A percentile compares a stretch with the other conserved stretches of the same genome.
These are phyloP conservation scores for Crithidia mellificae DNA, from an alignment of 208 protist species.

Conservation along the genomic window DNA sequence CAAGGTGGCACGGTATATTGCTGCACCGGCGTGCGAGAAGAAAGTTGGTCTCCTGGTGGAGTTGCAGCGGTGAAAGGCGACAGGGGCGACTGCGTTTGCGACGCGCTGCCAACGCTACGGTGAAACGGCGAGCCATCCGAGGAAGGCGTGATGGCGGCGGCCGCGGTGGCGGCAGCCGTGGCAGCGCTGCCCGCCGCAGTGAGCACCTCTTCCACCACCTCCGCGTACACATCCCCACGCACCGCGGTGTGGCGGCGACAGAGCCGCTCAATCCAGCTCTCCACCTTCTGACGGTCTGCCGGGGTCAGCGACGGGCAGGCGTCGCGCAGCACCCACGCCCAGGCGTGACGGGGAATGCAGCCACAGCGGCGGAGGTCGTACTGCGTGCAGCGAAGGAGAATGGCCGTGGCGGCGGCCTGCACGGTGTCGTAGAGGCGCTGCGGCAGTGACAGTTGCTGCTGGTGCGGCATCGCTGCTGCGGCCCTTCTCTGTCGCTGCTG, in stretches of 20 bases:
- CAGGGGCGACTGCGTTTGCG: background rate
- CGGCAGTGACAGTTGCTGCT: background rate
- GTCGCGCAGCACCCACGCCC: constrained; percentile 11
- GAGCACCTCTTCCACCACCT: constrained; percentile 11
- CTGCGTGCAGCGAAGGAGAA: constrained; percentile 3
- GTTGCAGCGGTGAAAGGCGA: background rate
- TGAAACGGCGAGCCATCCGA: background rate
- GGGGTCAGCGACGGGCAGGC: background rate
- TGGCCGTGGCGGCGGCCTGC: constrained; percentile 2
- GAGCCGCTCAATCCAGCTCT: background rate
- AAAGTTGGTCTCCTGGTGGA: background rate
- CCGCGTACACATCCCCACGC: constrained; percentile 5
- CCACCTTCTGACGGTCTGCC: background rate
- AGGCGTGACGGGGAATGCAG: background rate
- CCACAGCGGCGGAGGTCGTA: constrained; percentile 7
- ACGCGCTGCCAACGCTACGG: background rate
- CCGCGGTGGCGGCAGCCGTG: background rate
- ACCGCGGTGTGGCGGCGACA: background rate
- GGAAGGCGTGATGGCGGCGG: background rate
- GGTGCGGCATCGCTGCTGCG: too few relatives aligned
- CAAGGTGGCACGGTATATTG: background rate
- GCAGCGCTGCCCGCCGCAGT: background rate
- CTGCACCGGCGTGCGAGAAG: too few relatives aligned
- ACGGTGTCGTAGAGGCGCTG: background rate
- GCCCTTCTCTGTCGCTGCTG: background rate